Evolutionary conservation across 2,329 filamentous ascomycete genomes (phyloP).

Genomic region (Fusarium siculi): DNA sequence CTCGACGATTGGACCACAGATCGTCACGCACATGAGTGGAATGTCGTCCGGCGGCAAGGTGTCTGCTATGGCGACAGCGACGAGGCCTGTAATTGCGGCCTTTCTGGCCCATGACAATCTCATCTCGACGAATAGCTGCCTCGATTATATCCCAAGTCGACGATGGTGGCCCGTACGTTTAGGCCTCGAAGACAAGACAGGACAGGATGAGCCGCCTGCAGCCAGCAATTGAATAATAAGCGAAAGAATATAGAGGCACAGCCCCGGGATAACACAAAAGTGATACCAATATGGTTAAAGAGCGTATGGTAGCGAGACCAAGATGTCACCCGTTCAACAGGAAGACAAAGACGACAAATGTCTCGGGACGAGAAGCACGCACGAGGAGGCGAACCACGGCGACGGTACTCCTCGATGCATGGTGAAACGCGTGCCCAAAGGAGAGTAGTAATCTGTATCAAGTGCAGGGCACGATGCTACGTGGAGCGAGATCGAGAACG

Average conservation of each 20-base stretch:
- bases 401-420: slow-evolving; percentile 9
- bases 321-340: slow-evolving; percentile 21
- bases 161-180: slow-evolving; percentile 23
- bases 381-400: slow-evolving; percentile 9
- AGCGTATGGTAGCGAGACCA: slow-evolving; percentile 18
- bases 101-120: slow-evolving; percentile 40
- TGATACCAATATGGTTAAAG: slow-evolving; percentile 29
- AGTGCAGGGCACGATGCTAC: slow-evolving; percentile 24
- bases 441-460: slow-evolving; percentile 20
- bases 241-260: slow-evolving; percentile 24
- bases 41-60: slow-evolving; percentile 51
- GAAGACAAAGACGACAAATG: slow-evolving; percentile 24
- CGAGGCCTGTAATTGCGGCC: slow-evolving; percentile 46
- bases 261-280: slow-evolving; percentile 24
- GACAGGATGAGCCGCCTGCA: slow-evolving; percentile 14
- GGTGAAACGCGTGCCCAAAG: slow-evolving; percentile 26
- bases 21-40: slow-evolving; percentile 53
- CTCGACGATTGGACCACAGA: slow-evolving; percentile 57
- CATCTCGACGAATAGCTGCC: slow-evolving; percentile 38
- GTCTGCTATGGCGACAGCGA: slow-evolving; percentile 44
- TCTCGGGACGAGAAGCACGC: slow-evolving; percentile 9
- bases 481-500: slow-evolving; percentile 21
- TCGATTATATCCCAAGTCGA: background rate
- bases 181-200: slow-evolving; percentile 14
- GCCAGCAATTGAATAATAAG: slow-evolving; percentile 12